Evolutionary conservation across 192 early-diverging fungal genomes (phyloP).

Genomic region (Coemansia sp.): DNA sequence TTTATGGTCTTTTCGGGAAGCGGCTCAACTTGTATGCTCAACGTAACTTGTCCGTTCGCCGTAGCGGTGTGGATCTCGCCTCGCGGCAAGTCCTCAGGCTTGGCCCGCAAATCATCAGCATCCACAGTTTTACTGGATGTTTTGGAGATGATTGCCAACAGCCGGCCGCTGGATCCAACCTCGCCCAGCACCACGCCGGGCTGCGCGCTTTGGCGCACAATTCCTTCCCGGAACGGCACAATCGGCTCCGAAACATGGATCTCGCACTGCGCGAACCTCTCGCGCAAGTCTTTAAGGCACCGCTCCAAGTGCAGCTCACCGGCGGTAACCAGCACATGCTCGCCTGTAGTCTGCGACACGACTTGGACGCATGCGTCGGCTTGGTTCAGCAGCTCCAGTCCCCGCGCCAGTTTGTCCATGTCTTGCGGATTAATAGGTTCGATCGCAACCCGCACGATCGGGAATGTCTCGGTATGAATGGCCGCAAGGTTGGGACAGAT

Average conservation of each 20-base stretch:
- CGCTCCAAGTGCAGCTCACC: constrained; percentile 97
- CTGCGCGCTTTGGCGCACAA: constrained; percentile 58
- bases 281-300: constrained; percentile 90
- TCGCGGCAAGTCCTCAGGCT: constrained; percentile 25
- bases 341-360: constrained; percentile 88
- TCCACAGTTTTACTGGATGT: not conserved
- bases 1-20: constrained; percentile 38
- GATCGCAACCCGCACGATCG: constrained; percentile 95
- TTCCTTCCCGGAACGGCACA: constrained; percentile 95
- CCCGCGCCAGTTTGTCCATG: constrained; percentile 81
- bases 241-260: constrained; percentile 94
- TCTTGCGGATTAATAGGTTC: constrained; percentile 90
- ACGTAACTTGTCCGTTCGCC: constrained; percentile 38
- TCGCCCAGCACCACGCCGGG: constrained; percentile 37
- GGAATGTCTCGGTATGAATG: constrained; percentile 59
- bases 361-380: constrained; percentile 95
- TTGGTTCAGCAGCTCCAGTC: constrained; percentile 87
- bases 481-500: constrained; percentile 75
- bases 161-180: constrained; percentile 35
- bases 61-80: constrained; percentile 49
- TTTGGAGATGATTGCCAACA: constrained; percentile 38
- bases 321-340: constrained; percentile 94
- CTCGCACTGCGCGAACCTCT: constrained; percentile 90
- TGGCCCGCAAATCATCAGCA: constrained; percentile 11
- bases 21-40: constrained; percentile 47